A percentile compares a stretch with the other conserved stretches of the same genome.
Conservation (phyloP, 208 protist genomes). For the Trypanosoma mega region DNA sequence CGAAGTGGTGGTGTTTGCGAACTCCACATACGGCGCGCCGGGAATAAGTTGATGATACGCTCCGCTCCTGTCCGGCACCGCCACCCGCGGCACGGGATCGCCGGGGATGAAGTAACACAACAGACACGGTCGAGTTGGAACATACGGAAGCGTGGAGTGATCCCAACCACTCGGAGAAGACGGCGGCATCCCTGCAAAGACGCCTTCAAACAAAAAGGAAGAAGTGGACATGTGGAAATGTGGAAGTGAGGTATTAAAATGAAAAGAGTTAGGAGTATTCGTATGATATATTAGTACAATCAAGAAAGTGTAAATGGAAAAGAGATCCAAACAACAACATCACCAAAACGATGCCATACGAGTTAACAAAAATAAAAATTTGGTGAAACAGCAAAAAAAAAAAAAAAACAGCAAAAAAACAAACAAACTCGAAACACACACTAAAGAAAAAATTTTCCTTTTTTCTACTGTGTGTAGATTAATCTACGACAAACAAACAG, state of each 20-base stretch:
- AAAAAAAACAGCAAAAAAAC: too few species aligned
- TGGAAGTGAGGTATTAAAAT: neutral
- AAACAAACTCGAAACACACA: too few species aligned
- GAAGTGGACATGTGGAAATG: neutral
- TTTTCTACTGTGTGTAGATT: too few species aligned
- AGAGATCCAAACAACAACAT: too few species aligned
- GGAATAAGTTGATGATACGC: slow-evolving; percentile 68
- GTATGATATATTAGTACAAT: too few species aligned
- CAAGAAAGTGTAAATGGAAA: too few species aligned
- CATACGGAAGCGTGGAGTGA: slow-evolving; percentile 68
- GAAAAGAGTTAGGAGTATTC: neutral
- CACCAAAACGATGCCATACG: too few species aligned
- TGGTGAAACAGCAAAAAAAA: too few species aligned
- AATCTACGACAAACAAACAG: too few species aligned
- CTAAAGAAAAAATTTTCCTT: too few species aligned
- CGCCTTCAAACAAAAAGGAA: neutral
- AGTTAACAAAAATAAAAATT: too few species aligned
- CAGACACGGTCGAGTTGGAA: slow-evolving; percentile 49
- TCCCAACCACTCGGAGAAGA: slow-evolving; percentile 53
- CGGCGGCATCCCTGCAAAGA: slow-evolving; percentile 9
- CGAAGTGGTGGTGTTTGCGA: slow-evolving; percentile 4
- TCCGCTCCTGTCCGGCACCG: slow-evolving; percentile 69
- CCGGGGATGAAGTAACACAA: slow-evolving; percentile 82
- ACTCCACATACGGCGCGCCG: slow-evolving; percentile 79
- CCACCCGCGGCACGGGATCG: slow-evolving; percentile 56